Evolutionary conservation across 2,329 filamentous ascomycete genomes (phyloP).

Genomic region (Diplocarpon mali): DNA sequence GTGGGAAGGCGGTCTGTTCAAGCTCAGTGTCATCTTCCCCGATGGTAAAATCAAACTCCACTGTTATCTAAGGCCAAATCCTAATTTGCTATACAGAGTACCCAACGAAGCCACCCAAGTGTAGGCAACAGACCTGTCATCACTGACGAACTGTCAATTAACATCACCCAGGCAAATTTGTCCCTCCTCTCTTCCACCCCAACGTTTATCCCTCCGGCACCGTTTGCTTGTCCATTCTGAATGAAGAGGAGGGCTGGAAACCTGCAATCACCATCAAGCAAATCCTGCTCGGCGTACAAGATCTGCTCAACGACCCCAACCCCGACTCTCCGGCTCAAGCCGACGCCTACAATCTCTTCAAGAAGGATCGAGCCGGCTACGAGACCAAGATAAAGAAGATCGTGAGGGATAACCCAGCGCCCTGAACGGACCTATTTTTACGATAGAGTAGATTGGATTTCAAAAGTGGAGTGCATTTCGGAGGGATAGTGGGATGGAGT

Average conservation of each 20-base stretch:
- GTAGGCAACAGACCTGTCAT: constrained; percentile 41
- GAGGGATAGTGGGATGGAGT: not conserved
- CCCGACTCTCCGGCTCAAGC: constrained; percentile 94
- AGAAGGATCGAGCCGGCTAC: constrained; percentile 78
- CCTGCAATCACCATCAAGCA: constrained; percentile 98
- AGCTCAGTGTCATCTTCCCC: constrained; percentile 83
- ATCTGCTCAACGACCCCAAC: constrained; percentile 91
- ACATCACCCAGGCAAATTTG: constrained; percentile 69
- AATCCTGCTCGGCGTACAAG: constrained; percentile 91
- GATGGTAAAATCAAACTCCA: constrained; percentile 53
- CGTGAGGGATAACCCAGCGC: constrained; percentile 80
- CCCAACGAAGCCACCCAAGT: constrained; percentile 96
- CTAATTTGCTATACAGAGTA: constrained; percentile 55
- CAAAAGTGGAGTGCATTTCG: not conserved
- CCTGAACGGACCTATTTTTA: constrained; percentile 30
- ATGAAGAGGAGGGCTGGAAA: constrained; percentile 98
- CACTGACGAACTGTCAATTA: constrained; percentile 8
- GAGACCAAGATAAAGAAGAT: constrained; percentile 79
- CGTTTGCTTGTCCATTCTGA: constrained; percentile 91
- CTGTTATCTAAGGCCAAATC: not conserved
- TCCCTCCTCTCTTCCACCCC: constrained; percentile 90
- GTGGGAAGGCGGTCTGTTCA: constrained; percentile 97
- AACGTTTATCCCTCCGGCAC: constrained; percentile 98
- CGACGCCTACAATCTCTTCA: constrained; percentile 94
- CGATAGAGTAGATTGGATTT: not conserved